These are phyloP conservation scores for Quercus lobata DNA, from an alignment of 331 rosid genomes.

Conservation along the genomic window DNA sequence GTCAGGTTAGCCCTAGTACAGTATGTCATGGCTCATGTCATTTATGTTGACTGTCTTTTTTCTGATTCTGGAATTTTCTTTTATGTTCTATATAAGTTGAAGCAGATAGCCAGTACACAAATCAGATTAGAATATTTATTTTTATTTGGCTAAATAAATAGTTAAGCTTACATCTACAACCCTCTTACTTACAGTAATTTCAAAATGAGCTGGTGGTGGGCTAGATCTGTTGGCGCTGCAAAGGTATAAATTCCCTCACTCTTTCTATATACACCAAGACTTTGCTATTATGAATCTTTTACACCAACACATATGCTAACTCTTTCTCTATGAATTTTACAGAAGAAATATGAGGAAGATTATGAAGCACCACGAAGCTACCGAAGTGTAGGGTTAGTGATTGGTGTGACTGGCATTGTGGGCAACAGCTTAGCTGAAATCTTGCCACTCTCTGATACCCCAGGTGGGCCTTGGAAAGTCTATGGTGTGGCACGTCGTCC, in stretches of 20 bases:
- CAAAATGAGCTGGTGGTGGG: slow-evolving; percentile 74
- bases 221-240: slow-evolving; percentile 59
- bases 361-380: slow-evolving; percentile 27
- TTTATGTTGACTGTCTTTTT: not conserved
- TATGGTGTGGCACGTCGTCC: slow-evolving; percentile 40
- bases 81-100: too few species aligned
- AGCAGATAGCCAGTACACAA: not conserved
- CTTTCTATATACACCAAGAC: not conserved
- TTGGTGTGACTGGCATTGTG: slow-evolving; percentile 39
- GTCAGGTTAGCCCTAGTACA: not conserved
- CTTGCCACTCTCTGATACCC: slow-evolving; percentile 5
- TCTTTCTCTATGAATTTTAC: not conserved
- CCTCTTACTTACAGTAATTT: not conserved
- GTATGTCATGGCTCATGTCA: not conserved
- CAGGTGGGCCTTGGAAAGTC: slow-evolving; percentile 42
- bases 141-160: too few species aligned
- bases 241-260: slow-evolving; percentile 23
- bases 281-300: too few species aligned
- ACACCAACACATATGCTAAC: not conserved
- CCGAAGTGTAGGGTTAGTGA: slow-evolving; percentile 28
- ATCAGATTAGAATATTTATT: too few species aligned
- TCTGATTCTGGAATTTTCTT: too few species aligned
- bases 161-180: too few species aligned
- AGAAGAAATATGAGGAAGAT: slow-evolving; percentile 41
- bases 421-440: slow-evolving; percentile 11